Evolutionary conservation across 78 protist genomes (phyloP), one percentile per base, ranked within the genome.

Genomic region (Dictyostelium citrinum): DNA sequence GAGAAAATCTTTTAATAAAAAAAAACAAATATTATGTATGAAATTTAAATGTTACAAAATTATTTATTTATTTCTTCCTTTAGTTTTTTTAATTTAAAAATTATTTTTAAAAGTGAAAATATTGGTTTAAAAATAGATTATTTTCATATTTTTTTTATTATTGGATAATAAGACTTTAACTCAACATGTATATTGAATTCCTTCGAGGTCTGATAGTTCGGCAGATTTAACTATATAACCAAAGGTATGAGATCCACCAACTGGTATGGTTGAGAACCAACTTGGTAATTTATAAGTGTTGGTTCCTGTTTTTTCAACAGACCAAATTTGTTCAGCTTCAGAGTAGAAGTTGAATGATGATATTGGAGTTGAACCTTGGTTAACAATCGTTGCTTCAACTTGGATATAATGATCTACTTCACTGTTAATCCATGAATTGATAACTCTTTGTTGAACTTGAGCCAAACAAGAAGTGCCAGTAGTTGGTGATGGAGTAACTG

Each of bases 321-420:
- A 39, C 84, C 84, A 80, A 58, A 80, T 80, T 80, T 80, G 84
- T 20, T 31, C 58, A 20, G 58, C 49, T 58, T 49, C 43, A 7
- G 61, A 35, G 10, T 80, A n/a, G 4, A 80, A 33, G 22, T 14
- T 55, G 24, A 80, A 55, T 2, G 39, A 33, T 0, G 24, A 29
- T 0, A 80, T 55, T 80, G 84, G 46, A n/a, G 14, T 76, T n/a
- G 92, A 27, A 61, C 92, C 92, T 58, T 43, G 68, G 33, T 86
- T 86, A 11, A 6, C 31, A 77, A 86, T 43, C 2, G 72, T 86
- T 0, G 43, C 92, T 31, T 61, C 14, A 8, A 86, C 45, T 41
- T 60, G 77, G 14, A 16, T 43, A 17, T 60, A 60, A 24, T 22
- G 84, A 20, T 49, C 46, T 1, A 41, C 74, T 45, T 64, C 92